phyloP scores from a whole-genome alignment of 2,329 filamentous ascomycete genomes.

The Phyllosticta capitalensis region DNA sequence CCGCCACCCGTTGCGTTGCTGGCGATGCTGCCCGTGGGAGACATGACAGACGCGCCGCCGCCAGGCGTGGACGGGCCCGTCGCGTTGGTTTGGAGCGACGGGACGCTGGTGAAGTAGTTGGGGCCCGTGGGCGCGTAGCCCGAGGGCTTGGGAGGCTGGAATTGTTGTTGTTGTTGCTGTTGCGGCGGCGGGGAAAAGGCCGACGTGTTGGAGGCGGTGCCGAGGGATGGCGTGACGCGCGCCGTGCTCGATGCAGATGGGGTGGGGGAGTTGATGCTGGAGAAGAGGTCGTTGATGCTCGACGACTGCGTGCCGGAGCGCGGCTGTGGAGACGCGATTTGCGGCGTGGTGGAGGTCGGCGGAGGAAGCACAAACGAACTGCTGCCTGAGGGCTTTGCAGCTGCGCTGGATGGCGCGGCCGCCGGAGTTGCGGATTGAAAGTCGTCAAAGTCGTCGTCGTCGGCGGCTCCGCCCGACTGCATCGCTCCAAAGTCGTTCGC shows the following conservation, averaged over 20 bases:
- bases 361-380: slow-evolving; percentile 21
- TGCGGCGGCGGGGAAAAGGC: slow-evolving; percentile 22
- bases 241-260: slow-evolving; percentile 43
- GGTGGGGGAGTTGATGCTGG: slow-evolving; percentile 67
- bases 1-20: slow-evolving; percentile 32
- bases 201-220: slow-evolving; percentile 35
- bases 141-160: slow-evolving; percentile 39
- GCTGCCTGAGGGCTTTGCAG: slow-evolving; percentile 15
- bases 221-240: slow-evolving; percentile 37
- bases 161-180: slow-evolving; percentile 34
- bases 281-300: slow-evolving; percentile 72
- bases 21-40: slow-evolving; percentile 24
- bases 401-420: slow-evolving; percentile 30
- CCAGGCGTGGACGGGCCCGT: slow-evolving; percentile 31
- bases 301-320: slow-evolving; percentile 73
- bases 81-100: slow-evolving; percentile 23
- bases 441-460: slow-evolving; percentile 94
- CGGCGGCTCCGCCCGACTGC: slow-evolving; percentile 44
- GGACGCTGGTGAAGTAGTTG: slow-evolving; percentile 90
- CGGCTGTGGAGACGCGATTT: slow-evolving; percentile 75
- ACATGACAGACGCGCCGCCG: slow-evolving; percentile 23
- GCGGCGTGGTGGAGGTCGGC: slow-evolving; percentile 47
- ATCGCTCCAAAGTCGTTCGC: slow-evolving; percentile 36
- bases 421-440: slow-evolving; percentile 77
- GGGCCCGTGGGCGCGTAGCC: slow-evolving; percentile 70